A percentile compares a stretch with the other conserved stretches of the same genome.
Conservation (phyloP, 2,329 filamentous ascomycete species). For the Xylariaceae sp. region DNA sequence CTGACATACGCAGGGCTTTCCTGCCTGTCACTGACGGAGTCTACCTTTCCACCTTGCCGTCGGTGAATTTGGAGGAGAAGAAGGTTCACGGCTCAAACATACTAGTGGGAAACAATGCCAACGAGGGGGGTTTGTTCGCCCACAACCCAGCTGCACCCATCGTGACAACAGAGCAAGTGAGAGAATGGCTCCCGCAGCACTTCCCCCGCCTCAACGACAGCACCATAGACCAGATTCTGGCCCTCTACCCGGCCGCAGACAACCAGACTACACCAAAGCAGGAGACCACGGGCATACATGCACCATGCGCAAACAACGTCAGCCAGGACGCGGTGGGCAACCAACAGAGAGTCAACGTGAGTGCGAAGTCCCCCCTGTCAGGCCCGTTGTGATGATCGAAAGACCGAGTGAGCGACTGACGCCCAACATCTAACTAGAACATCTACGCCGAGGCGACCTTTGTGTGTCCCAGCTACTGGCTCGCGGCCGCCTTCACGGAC, state of each 20-base stretch:
- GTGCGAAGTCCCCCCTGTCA: too few relatives aligned
- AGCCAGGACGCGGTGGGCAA: constrained; percentile 36
- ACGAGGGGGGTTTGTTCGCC: constrained; percentile 41
- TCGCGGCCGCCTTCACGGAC: constrained; percentile 35
- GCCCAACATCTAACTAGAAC: constrained; percentile 11
- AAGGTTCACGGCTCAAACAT: constrained; percentile 23
- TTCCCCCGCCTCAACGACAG: constrained; percentile 33
- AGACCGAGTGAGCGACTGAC: background rate
- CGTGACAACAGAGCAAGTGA: background rate
- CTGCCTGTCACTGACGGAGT: constrained; percentile 28
- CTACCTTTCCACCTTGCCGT: constrained; percentile 24
- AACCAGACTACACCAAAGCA: constrained; percentile 15
- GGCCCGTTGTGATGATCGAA: background rate
- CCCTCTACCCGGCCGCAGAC: constrained; percentile 5
- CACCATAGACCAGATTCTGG: constrained; percentile 24
- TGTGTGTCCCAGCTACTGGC: constrained; percentile 45
- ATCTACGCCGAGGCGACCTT: constrained; percentile 46
- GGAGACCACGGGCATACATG: constrained; percentile 1
- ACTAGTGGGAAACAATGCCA: constrained; percentile 34
- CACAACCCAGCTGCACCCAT: constrained; percentile 31
- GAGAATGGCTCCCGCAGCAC: constrained; percentile 28
- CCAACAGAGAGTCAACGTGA: constrained; percentile 38
- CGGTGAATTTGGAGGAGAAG: constrained; percentile 19
- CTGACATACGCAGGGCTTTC: constrained; percentile 15
- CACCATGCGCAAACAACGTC: constrained; percentile 23